Conservation (phyloP, 768 basidiomycete genomes). For the Leccinum subtestaceum region DNA sequence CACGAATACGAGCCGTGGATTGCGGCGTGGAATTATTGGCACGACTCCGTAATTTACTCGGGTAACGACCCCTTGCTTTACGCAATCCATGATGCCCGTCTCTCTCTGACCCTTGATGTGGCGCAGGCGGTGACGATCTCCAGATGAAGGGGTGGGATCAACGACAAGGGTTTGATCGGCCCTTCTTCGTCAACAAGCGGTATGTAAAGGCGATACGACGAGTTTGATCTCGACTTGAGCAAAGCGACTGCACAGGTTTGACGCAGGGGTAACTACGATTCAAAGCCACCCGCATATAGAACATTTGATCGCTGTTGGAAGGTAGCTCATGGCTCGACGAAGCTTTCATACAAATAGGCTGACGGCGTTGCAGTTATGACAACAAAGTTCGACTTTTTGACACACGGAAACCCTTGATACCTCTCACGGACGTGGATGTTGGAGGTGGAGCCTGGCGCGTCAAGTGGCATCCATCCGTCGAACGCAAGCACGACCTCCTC, state of each 20-base stretch:
- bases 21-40: slow-evolving; percentile 87
- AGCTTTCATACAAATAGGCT: not conserved
- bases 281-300: slow-evolving; percentile 80
- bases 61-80: slow-evolving; percentile 43
- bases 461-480: slow-evolving; percentile 84
- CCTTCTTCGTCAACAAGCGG: slow-evolving; percentile 75
- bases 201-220: slow-evolving; percentile 24
- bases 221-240: not conserved
- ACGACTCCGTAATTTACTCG: slow-evolving; percentile 76
- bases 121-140: slow-evolving; percentile 86
- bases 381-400: slow-evolving; percentile 80
- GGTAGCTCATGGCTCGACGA: slow-evolving; percentile 43
- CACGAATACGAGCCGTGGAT: slow-evolving; percentile 97
- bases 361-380: slow-evolving; percentile 64
- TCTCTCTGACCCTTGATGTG: not conserved
- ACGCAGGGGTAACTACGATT: slow-evolving; percentile 89
- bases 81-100: not conserved
- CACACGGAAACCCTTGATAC: slow-evolving; percentile 57
- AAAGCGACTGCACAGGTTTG: slow-evolving; percentile 56
- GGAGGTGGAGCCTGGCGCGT: slow-evolving; percentile 96
- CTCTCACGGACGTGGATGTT: slow-evolving; percentile 60
- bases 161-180: slow-evolving; percentile 54
- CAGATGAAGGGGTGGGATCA: slow-evolving; percentile 91
- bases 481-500: slow-evolving; percentile 70
- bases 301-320: slow-evolving; percentile 86